Base-by-base conservation (phyloP, 768 basidiomycete genomes). In the Obba rivulosa region DNA sequence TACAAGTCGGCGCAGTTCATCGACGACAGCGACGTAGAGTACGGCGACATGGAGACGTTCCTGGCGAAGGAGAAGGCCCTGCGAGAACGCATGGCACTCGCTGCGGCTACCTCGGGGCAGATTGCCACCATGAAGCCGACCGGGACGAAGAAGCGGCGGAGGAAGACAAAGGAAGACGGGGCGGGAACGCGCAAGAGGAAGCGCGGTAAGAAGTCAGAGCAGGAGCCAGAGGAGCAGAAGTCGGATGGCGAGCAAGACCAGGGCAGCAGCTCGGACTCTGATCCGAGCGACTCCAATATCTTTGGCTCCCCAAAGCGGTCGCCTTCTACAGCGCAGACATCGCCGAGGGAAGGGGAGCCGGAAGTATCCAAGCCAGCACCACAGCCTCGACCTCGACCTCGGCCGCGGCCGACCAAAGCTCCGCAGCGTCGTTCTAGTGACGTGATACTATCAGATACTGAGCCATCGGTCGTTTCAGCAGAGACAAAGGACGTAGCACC, bases 1-100 rank as follows among this genome's bases (percentile, higher is more conserved):
- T 93, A 88, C 74, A 92, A 92, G 65, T 89, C 86, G 7, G 91
- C 90, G 9, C 85, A 90, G 64, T 89, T 94, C 63, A 92, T 95
- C 62, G 83, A 87, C 61, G 92, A 96, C 67, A 91, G 88, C 53
- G 93, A 96, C 58, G 84, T 74, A 47, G 89, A 91, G 63, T 80
- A 80, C 49, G 87, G 78, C 14, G 83, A 87, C 60, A 85, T 92
- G 65, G 84, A 87, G 43, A 79, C 74, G 4, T 96, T 96, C 75
- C 79, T 92, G 49, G 84, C 75, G 65, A 78, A 75, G 58, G 93
- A 95, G 67, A 78, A 76, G 58, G 69, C 52, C 43, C 64, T 80
- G 58, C 75, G 87, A 41, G 78, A 79, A 60, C 76, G 72, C 62
- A 75, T 67, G 31, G 62, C 60, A 36, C 53, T 62, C 17, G 65